These are phyloP conservation scores for Myotisia sp. DNA, from an alignment of 2,329 filamentous ascomycete genomes.

Conservation along the genomic window DNA sequence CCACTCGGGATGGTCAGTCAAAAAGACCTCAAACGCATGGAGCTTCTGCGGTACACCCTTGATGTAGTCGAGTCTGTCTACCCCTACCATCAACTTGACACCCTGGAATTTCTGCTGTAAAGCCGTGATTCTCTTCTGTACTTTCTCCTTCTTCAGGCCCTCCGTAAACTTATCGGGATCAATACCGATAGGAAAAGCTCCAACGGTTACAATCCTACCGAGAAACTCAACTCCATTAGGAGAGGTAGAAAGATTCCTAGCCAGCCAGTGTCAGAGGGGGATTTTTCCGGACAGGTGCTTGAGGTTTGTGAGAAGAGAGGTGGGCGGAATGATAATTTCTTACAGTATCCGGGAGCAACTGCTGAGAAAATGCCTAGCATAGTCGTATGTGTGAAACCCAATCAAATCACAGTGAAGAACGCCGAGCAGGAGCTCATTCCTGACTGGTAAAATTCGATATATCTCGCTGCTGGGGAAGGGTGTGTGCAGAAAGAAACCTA, in stretches of 20 bases:
- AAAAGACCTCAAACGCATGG: slow-evolving; percentile 88
- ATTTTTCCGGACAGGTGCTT: slow-evolving; percentile 4
- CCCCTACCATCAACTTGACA: slow-evolving; percentile 90
- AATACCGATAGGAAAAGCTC: slow-evolving; percentile 94
- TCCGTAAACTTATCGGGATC: slow-evolving; percentile 94
- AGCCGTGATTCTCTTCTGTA: slow-evolving; percentile 72
- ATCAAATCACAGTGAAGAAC: slow-evolving; percentile 88
- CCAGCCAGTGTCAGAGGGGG: slow-evolving; percentile 6
- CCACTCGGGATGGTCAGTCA: slow-evolving; percentile 95
- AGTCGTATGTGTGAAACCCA: slow-evolving; percentile 98
- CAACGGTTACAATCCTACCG: slow-evolving; percentile 75
- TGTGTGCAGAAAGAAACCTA: slow-evolving; percentile 95
- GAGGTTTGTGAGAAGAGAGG: slow-evolving; percentile 9
- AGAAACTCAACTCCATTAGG: slow-evolving; percentile 89
- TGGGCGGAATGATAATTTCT: too few relatives aligned
- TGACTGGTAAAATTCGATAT: slow-evolving; percentile 85
- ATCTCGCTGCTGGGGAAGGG: slow-evolving; percentile 96
- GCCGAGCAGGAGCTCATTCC: slow-evolving; percentile 73
- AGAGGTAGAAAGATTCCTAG: slow-evolving; percentile 48
- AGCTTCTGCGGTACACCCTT: slow-evolving; percentile 97
- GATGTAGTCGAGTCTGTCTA: slow-evolving; percentile 95
- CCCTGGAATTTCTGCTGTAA: slow-evolving; percentile 86
- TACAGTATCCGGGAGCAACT: slow-evolving; percentile 88
- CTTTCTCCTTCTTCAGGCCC: slow-evolving; percentile 68
- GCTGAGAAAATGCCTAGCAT: slow-evolving; percentile 93